These are phyloP conservation scores for Nakazawaea molendinolei DNA, from an alignment of 805 yeast species.

Conservation along the genomic window DNA sequence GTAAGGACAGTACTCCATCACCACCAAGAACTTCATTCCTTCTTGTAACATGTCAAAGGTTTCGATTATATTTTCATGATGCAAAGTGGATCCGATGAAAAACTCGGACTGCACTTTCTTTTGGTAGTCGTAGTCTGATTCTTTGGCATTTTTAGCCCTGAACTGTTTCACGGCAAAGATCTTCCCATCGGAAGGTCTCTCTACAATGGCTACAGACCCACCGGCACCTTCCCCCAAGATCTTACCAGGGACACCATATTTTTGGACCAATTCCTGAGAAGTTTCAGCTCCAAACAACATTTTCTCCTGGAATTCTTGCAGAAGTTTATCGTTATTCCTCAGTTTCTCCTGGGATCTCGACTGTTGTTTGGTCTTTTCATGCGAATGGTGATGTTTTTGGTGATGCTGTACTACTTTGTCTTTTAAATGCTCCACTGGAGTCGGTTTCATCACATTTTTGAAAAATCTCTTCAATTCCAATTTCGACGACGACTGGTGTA, in stretches of 20 bases:
- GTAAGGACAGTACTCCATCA: slow-evolving; percentile 89
- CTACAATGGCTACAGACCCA: slow-evolving; percentile 82
- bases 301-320: slow-evolving; percentile 15
- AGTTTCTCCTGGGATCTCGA: slow-evolving; percentile 1
- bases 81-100: slow-evolving; percentile 69
- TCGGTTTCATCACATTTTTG: slow-evolving; percentile 22
- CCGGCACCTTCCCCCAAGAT: slow-evolving; percentile 90
- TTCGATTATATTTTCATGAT: slow-evolving; percentile 74
- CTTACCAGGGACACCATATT: slow-evolving; percentile 71
- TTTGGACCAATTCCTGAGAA: slow-evolving; percentile 38
- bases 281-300: slow-evolving; percentile 32
- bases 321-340: slow-evolving; percentile 5
- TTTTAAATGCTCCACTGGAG: slow-evolving; percentile 15
- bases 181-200: slow-evolving; percentile 49
- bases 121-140: slow-evolving; percentile 61
- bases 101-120: slow-evolving; percentile 79
- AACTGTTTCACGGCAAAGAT: slow-evolving; percentile 86
- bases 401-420: slow-evolving; percentile 13
- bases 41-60: slow-evolving; percentile 78
- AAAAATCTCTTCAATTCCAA: slow-evolving; percentile 38
- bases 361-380: slow-evolving; percentile 1
- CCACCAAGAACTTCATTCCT: slow-evolving; percentile 53
- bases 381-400: slow-evolving; percentile 12
- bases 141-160: slow-evolving; percentile 56
- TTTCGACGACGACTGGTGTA: slow-evolving; percentile 13